Evolutionary conservation across 768 basidiomycete genomes (phyloP).

Genomic region (Thelephora ganbajun): DNA sequence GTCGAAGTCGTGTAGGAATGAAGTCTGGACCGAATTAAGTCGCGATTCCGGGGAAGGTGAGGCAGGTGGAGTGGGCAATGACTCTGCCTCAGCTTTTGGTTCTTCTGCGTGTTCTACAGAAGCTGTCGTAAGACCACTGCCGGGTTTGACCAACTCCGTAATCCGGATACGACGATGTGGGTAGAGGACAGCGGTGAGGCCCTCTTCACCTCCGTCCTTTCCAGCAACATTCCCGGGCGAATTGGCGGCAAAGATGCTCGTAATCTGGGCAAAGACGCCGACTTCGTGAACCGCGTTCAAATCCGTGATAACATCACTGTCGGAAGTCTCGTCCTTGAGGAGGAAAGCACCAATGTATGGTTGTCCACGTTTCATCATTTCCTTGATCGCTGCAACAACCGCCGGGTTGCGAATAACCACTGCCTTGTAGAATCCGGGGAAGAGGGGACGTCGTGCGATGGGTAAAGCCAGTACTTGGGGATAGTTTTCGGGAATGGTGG

Average conservation of each 20-base stretch:
- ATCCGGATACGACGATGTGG: slow-evolving; percentile 86
- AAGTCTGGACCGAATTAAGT: slow-evolving; percentile 49
- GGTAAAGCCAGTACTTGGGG: slow-evolving; percentile 92
- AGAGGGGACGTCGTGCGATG: slow-evolving; percentile 87
- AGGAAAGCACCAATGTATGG: slow-evolving; percentile 96
- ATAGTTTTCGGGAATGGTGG: slow-evolving; percentile 80
- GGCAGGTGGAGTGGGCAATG: slow-evolving; percentile 21
- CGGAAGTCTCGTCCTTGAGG: slow-evolving; percentile 85
- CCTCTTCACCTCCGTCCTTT: slow-evolving; percentile 70
- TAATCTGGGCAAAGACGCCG: slow-evolving; percentile 95
- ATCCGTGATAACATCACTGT: slow-evolving; percentile 86
- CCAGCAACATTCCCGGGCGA: slow-evolving; percentile 31
- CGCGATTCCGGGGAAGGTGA: slow-evolving; percentile 9
- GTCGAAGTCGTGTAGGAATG: slow-evolving; percentile 67
- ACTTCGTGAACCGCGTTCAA: slow-evolving; percentile 81
- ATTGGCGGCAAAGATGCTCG: slow-evolving; percentile 69
- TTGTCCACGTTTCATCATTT: slow-evolving; percentile 93
- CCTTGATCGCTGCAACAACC: slow-evolving; percentile 88
- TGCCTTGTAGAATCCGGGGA: slow-evolving; percentile 97
- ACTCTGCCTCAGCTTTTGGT: slow-evolving; percentile 24
- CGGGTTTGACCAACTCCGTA: slow-evolving; percentile 70
- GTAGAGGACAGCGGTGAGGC: slow-evolving; percentile 88
- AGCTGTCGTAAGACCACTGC: too few species aligned
- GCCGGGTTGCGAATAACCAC: slow-evolving; percentile 85
- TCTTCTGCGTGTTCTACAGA: slow-evolving; percentile 19